Evolutionary conservation across 2,329 filamentous ascomycete species (phyloP).

Genomic region (Metarhizium brunneum): DNA sequence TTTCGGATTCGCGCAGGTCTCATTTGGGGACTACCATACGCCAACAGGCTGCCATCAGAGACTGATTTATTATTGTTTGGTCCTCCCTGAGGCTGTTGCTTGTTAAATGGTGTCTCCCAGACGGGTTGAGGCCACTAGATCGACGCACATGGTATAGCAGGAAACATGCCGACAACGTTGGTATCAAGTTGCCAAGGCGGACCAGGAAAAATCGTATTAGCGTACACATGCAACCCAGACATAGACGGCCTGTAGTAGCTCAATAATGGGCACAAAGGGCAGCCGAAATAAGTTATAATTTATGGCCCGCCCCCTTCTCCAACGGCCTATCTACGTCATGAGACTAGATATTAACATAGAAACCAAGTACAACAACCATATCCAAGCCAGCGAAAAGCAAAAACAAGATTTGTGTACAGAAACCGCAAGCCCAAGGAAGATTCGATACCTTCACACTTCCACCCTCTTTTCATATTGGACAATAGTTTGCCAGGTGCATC

Average conservation of each 20-base stretch:
- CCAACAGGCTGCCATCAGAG: too few species aligned
- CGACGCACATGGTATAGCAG: too few species aligned
- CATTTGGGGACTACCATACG: too few species aligned
- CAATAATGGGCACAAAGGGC: not conserved
- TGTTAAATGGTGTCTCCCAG: too few species aligned
- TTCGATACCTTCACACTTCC: not conserved
- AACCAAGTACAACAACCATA: not conserved
- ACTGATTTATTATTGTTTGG: too few species aligned
- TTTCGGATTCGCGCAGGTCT: not conserved
- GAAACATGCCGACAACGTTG: too few species aligned
- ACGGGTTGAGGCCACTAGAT: too few species aligned
- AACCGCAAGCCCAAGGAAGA: not conserved
- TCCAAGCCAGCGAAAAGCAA: slow-evolving; percentile 1
- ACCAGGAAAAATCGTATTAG: too few species aligned
- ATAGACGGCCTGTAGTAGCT: slow-evolving; percentile 5
- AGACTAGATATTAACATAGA: not conserved
- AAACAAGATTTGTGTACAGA: slow-evolving; percentile 5
- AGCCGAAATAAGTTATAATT: not conserved
- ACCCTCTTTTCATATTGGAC: not conserved
- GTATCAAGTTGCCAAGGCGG: too few species aligned
- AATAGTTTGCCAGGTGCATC: not conserved
- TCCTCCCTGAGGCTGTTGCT: too few species aligned
- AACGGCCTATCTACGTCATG: not conserved
- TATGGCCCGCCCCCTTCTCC: not conserved
- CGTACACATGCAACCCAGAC: not conserved